Evolutionary conservation across 768 basidiomycete species (phyloP).

Genomic region (Leccinum longicurvipes): DNA sequence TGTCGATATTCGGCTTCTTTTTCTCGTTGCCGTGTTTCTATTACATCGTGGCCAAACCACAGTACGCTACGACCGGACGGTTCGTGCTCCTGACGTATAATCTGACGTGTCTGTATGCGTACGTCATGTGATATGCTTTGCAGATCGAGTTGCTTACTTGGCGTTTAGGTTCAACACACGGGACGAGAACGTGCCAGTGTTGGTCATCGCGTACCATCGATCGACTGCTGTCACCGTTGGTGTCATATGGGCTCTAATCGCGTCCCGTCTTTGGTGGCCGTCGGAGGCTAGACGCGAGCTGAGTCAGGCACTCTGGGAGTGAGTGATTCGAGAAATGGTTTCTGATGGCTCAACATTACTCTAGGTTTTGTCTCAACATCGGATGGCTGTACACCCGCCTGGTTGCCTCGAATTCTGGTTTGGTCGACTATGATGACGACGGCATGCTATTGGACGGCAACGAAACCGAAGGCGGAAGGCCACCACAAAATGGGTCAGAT

Average conservation of each 20-base stretch:
- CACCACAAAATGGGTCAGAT: background rate
- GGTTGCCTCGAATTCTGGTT: slow-evolving; percentile 81
- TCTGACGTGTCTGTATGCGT: slow-evolving; percentile 74
- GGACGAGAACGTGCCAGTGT: slow-evolving; percentile 55
- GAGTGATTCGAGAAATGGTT: slow-evolving; percentile 18
- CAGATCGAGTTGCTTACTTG: background rate
- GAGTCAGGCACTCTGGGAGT: slow-evolving; percentile 85
- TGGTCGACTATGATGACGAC: slow-evolving; percentile 43
- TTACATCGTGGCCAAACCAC: slow-evolving; percentile 75
- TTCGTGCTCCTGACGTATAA: slow-evolving; percentile 90
- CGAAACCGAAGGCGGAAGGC: background rate
- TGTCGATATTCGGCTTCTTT: slow-evolving; percentile 83
- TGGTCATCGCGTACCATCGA: slow-evolving; percentile 72
- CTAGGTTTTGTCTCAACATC: slow-evolving; percentile 86
- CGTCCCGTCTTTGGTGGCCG: slow-evolving; percentile 95
- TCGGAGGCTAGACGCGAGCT: slow-evolving; percentile 89
- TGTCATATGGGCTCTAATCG: slow-evolving; percentile 84
- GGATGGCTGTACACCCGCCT: slow-evolving; percentile 94
- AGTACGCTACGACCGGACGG: slow-evolving; percentile 69
- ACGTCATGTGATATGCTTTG: slow-evolving; percentile 17
- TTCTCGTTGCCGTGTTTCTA: slow-evolving; percentile 95
- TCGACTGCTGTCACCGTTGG: slow-evolving; percentile 80
- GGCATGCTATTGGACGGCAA: slow-evolving; percentile 3
- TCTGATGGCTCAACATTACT: background rate
- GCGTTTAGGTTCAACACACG: slow-evolving; percentile 72